These are phyloP conservation scores for Spencermartinsiella europaea DNA, from an alignment of 805 yeast species.

Conservation along the genomic window DNA sequence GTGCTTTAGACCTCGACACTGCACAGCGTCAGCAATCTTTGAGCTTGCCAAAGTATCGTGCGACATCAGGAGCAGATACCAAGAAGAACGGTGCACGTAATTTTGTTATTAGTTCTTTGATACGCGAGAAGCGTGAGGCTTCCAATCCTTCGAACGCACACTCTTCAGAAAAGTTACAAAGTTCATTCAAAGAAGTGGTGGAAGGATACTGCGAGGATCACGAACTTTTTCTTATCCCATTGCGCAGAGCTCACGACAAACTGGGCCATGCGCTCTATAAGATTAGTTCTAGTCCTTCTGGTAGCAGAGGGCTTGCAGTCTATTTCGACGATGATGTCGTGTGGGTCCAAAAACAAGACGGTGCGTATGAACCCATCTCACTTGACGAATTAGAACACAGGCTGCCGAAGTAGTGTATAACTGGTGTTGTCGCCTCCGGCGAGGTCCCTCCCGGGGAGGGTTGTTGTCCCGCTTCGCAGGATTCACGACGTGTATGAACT, in stretches of 20 bases:
- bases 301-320: conserved; percentile 34
- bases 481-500: too few species aligned
- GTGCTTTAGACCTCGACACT: conserved; percentile 24
- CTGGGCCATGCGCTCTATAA: conserved; percentile 44
- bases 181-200: conserved; percentile 60
- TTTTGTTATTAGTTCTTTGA: not conserved
- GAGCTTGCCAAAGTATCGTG: not conserved
- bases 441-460: too few species aligned
- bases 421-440: too few species aligned
- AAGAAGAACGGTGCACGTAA: too few species aligned
- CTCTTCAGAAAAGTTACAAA: conserved; percentile 3
- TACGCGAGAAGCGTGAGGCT: not conserved
- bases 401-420: not conserved
- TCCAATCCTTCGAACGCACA: not conserved
- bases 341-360: conserved; percentile 37
- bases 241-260: conserved; percentile 31
- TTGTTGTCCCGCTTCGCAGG: too few species aligned
- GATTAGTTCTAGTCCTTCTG: conserved; percentile 33
- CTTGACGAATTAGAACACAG: conserved; percentile 13
- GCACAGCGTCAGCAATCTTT: conserved; percentile 5
- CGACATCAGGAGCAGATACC: not conserved
- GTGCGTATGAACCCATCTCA: conserved; percentile 19
- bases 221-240: conserved; percentile 40
- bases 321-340: conserved; percentile 65
- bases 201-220: conserved; percentile 51